Base-by-base conservation (phyloP, 2,329 filamentous ascomycete species). In the Colletotrichum sp. region DNA sequence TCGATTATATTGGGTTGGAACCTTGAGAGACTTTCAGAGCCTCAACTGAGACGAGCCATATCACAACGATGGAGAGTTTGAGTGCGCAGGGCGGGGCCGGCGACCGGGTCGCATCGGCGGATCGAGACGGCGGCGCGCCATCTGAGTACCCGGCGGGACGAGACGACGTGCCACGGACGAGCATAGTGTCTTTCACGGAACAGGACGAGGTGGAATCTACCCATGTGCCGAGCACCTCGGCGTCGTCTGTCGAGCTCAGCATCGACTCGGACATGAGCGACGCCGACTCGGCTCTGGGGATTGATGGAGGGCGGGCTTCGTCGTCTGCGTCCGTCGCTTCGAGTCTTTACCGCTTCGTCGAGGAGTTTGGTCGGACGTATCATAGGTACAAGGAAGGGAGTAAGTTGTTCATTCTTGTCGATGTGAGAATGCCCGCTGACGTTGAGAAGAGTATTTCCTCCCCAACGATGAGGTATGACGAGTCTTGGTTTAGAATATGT, bases 221-320 rank as follows among this genome's bases (percentile, higher is more conserved):
- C 18, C 24, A 62, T 21, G 21, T 88, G 8, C 63, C 67, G 16
- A 69, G 57, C 39, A n/a, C 26, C 3, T 60, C 26, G 2, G 15
- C 32, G 1, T 30, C 72, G 2, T 70, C 36, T 13, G 28, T 67
- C 2, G 60, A 52, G n/a, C 49, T 71, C 2, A 75, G 72, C 60
- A 62, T 76, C 16, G 70, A 76, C 28, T 63, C 70, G 10, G 73
- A 72, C 10, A 39, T 62, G 4, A 68, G 69, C 30, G 73, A 76
- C 28, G 63, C 63, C 64, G 70, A 73, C 30, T 76, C 73, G 39
- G 73, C 73, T 16, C 21, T 73, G 18, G 63, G 69, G 10, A 24
- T 76, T 32, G 73, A 76, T 4, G 55, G 4, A 1, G 69, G 30
- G 8, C 36, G 55, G 18, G 68, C 60, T 9, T 76, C 70, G 12